A percentile compares a stretch with the other conserved stretches of the same genome.
Conservation (phyloP, 2,329 filamentous ascomycete species). For the Colletotrichum filicis region DNA sequence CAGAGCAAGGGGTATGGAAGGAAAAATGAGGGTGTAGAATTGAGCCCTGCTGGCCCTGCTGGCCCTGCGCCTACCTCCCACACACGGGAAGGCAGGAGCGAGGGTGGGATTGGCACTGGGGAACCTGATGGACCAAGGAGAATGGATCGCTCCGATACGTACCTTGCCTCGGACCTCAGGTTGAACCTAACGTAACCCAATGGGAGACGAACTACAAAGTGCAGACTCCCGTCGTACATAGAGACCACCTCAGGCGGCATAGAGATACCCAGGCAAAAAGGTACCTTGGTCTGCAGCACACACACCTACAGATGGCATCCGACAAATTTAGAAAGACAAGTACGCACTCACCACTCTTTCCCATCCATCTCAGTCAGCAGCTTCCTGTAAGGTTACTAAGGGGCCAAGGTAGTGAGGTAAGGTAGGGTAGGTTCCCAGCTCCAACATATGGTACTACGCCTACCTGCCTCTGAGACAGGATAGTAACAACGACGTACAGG, state of each 20-base stretch:
- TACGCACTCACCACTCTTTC: not conserved
- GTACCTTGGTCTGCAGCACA: not conserved
- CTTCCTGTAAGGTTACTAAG: not conserved
- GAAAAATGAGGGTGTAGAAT: constrained; percentile 11
- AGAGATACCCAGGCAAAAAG: too few species aligned
- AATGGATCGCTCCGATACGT: constrained; percentile 2
- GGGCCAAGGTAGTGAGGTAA: not conserved
- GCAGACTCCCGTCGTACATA: not conserved
- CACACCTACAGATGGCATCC: not conserved
- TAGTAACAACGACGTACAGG: not conserved
- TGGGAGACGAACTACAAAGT: not conserved
- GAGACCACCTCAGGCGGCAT: too few species aligned
- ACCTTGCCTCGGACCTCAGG: not conserved
- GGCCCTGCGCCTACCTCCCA: constrained; percentile 17
- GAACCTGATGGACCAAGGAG: not conserved
- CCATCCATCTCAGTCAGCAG: not conserved
- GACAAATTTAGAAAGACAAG: not conserved
- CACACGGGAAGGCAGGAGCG: constrained; percentile 22
- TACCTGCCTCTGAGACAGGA: not conserved
- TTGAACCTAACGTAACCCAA: not conserved
- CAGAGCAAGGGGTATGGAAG: not conserved
- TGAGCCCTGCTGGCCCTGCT: constrained; percentile 28
- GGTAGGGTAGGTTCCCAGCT: not conserved
- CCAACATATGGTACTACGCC: not conserved
- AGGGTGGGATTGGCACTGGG: constrained; percentile 7